Conservation (phyloP, 163 green algal species). For the Chloromonas sp. region DNA sequence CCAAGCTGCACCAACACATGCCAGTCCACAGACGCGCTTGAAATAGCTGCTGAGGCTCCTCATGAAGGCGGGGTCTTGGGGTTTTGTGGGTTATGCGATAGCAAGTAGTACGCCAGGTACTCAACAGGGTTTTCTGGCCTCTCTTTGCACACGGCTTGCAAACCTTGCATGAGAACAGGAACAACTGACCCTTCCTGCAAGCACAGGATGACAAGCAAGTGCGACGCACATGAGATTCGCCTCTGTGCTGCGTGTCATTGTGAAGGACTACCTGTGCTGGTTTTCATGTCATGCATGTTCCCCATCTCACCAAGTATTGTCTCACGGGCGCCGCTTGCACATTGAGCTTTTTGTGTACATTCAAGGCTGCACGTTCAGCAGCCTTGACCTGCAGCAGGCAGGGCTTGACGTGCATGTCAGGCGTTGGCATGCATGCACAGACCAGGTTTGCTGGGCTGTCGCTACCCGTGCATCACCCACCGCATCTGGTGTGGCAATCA, state of each 20-base stretch:
- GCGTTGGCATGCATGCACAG: too few relatives aligned
- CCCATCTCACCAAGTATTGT: slow-evolving; percentile 28
- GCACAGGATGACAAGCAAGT: background rate
- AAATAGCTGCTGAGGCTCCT: background rate
- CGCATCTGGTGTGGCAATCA: slow-evolving; percentile 26
- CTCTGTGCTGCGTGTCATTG: too few relatives aligned
- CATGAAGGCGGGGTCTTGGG: background rate
- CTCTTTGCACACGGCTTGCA: slow-evolving; percentile 54
- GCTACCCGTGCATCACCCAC: slow-evolving; percentile 7
- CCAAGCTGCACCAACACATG: too few relatives aligned
- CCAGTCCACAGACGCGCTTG: too few relatives aligned
- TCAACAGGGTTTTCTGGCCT: slow-evolving; percentile 68
- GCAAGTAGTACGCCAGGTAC: slow-evolving; percentile 65
- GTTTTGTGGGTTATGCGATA: slow-evolving; percentile 66
- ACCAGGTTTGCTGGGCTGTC: too few relatives aligned
- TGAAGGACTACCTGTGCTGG: too few relatives aligned
- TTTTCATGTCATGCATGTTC: too few relatives aligned
- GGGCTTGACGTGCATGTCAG: too few relatives aligned
- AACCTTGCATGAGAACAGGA: slow-evolving; percentile 62
- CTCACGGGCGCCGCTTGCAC: slow-evolving; percentile 26
- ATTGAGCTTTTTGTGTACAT: slow-evolving; percentile 37
- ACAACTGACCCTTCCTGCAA: slow-evolving; percentile 66
- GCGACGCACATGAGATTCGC: too few relatives aligned
- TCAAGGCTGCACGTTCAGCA: slow-evolving; percentile 26
- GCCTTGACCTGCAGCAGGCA: slow-evolving; percentile 30